Conservation (phyloP, 306 rosid species). For the Canavalia ensiformis region DNA sequence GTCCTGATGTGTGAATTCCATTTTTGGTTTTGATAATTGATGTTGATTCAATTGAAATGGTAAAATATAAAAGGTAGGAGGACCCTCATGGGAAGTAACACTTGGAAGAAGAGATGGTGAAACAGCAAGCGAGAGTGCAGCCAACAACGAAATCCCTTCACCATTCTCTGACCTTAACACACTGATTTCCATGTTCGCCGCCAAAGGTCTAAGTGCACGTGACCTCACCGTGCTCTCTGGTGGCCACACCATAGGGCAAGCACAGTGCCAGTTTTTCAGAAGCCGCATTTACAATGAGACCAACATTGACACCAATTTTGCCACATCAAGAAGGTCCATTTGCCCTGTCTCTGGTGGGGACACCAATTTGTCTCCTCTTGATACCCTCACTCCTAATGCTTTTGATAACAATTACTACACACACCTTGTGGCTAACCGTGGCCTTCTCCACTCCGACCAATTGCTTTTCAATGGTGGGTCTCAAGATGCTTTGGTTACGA, state of each 20-base stretch:
- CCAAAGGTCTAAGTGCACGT: slow-evolving; percentile 54
- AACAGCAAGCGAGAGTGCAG: slow-evolving; percentile 71
- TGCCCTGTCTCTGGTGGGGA: slow-evolving; percentile 72
- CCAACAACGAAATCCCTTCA: slow-evolving; percentile 69
- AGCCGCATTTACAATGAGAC: slow-evolving; percentile 72
- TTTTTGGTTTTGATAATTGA: neutral
- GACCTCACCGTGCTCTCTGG: slow-evolving; percentile 84
- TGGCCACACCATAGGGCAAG: slow-evolving; percentile 71
- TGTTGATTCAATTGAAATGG: neutral
- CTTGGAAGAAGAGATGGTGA: slow-evolving; percentile 81
- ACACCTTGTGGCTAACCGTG: slow-evolving; percentile 62
- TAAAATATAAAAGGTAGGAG: slow-evolving; percentile 63
- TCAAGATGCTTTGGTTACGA: slow-evolving; percentile 69
- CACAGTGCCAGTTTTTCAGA: slow-evolving; percentile 65
- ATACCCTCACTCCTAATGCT: slow-evolving; percentile 29
- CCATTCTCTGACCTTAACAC: slow-evolving; percentile 62
- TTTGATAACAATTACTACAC: slow-evolving; percentile 75
- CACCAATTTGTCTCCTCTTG: slow-evolving; percentile 71
- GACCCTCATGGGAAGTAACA: slow-evolving; percentile 72
- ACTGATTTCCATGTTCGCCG: slow-evolving; percentile 54
- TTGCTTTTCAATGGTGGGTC: slow-evolving; percentile 66
- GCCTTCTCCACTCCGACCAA: slow-evolving; percentile 84
- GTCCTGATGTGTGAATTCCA: neutral
- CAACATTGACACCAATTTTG: slow-evolving; percentile 66
- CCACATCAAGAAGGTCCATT: slow-evolving; percentile 48